Evolutionary conservation across 164 flowering plant genomes (phyloP).

Genomic region (Stephania japonica): DNA sequence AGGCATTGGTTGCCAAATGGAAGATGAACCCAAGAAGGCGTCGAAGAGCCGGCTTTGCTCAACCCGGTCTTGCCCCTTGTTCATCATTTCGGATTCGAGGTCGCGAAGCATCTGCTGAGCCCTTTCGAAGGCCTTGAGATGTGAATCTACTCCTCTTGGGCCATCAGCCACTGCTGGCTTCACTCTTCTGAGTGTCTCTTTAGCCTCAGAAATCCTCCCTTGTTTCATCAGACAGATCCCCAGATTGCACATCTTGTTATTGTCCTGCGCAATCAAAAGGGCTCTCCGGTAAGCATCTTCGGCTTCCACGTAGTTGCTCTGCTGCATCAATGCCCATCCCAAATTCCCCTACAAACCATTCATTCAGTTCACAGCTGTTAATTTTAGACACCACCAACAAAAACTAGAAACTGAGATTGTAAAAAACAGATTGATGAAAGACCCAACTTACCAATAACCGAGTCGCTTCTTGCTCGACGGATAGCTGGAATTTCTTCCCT

Average conservation of each 20-base stretch:
- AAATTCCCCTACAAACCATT: constrained; percentile 68
- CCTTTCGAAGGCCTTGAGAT: constrained; percentile 93
- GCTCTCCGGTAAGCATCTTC: constrained; percentile 84
- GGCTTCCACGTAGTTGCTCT: constrained; percentile 79
- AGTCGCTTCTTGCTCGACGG: constrained; percentile 96
- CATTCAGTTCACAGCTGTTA: neutral
- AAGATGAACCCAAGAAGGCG: constrained; percentile 73
- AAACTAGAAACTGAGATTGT: neutral
- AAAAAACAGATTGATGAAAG: neutral
- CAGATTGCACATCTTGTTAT: constrained; percentile 97
- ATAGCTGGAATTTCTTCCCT: constrained; percentile 96
- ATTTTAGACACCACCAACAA: neutral
- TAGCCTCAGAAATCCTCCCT: constrained; percentile 77
- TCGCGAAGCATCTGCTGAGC: constrained; percentile 96
- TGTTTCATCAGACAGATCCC: constrained; percentile 99
- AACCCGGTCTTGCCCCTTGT: constrained; percentile 47
- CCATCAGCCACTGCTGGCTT: constrained; percentile 77
- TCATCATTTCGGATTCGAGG: constrained; percentile 77
- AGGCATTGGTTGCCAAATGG: constrained; percentile 98
- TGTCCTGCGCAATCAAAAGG: constrained; percentile 73
- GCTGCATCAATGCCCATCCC: constrained; percentile 99
- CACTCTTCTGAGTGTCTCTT: constrained; percentile 70
- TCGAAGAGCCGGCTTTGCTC: constrained; percentile 75
- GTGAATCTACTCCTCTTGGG: constrained; percentile 89
- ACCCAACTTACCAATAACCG: constrained; percentile 55